These are phyloP conservation scores for Phaeophleospora eucalypticola DNA, from an alignment of 2,329 filamentous ascomycete genomes.

Conservation along the genomic window DNA sequence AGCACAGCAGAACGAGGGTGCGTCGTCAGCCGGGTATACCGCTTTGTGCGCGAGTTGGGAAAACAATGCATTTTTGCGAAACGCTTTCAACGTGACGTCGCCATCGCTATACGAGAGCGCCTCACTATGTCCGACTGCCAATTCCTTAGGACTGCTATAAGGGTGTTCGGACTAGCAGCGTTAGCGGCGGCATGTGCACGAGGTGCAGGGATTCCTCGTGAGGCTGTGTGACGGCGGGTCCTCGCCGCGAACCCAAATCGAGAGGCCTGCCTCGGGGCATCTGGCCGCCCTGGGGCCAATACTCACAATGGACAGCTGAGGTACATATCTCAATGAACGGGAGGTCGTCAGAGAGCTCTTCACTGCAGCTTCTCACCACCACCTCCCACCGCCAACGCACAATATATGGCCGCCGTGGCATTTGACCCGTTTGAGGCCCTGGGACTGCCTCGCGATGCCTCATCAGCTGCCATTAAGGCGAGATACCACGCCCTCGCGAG, in stretches of 20 bases:
- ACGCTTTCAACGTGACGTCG: background rate
- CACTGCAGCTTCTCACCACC: conserved; percentile 12
- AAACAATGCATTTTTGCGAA: background rate
- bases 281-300: too few relatives aligned
- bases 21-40: background rate
- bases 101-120: background rate
- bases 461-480: conserved; percentile 74
- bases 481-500: conserved; percentile 88
- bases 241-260: background rate
- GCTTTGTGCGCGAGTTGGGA: background rate
- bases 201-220: background rate
- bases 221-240: background rate
- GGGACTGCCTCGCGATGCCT: conserved; percentile 65
- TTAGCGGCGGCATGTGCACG: background rate
- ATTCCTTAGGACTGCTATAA: too few relatives aligned
- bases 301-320: background rate
- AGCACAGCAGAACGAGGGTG: too few relatives aligned
- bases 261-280: background rate
- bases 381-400: conserved; percentile 1
- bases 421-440: conserved; percentile 80
- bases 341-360: conserved; percentile 15
- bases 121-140: too few relatives aligned
- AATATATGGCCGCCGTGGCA: conserved; percentile 16
- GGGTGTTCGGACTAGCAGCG: background rate
- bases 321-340: background rate